phyloP scores from a whole-genome alignment of 768 basidiomycete species.

The Boletales sp. region DNA sequence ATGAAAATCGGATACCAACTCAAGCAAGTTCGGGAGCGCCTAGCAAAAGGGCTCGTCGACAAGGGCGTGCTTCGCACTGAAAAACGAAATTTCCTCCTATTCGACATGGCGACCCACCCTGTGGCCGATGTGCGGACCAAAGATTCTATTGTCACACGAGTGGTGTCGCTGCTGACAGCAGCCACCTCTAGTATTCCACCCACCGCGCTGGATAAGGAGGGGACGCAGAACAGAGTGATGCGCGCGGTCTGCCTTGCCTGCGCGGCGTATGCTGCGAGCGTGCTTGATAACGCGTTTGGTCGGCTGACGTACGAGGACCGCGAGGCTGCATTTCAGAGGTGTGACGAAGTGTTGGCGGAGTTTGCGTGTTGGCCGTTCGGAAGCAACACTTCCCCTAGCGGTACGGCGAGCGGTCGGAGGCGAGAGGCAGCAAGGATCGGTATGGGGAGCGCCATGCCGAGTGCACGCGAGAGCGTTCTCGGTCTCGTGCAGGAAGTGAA shows the following conservation, averaged over 20 bases:
- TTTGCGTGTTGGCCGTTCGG: conserved; percentile 91
- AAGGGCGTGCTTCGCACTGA: conserved; percentile 99
- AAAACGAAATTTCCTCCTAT: conserved; percentile 96
- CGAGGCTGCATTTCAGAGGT: conserved; percentile 89
- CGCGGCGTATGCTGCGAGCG: conserved; percentile 91
- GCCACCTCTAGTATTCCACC: conserved; percentile 79
- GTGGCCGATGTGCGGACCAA: conserved; percentile 92
- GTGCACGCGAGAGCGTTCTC: conserved; percentile 64
- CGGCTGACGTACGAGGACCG: conserved; percentile 88
- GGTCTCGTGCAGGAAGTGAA: conserved; percentile 72
- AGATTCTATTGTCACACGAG: conserved; percentile 75
- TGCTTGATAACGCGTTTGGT: conserved; percentile 91
- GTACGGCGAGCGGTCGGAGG: conserved; percentile 36
- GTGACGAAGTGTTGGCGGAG: conserved; percentile 91
- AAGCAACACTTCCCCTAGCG: conserved; percentile 28
- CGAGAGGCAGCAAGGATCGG: conserved; percentile 48
- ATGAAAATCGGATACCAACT: conserved; percentile 99
- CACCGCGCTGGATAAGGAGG: conserved; percentile 69
- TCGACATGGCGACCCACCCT: conserved; percentile 99
- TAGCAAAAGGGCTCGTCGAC: conserved; percentile 96
- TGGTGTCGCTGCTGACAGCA: conserved; percentile 74
- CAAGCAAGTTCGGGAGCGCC: conserved; percentile 95
- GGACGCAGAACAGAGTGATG: conserved; percentile 73
- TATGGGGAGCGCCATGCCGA: conserved; percentile 48
- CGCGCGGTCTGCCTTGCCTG: conserved; percentile 86